phyloP scores from a whole-genome alignment of 2,329 filamentous ascomycete species.

The Cryphonectria naterciae region DNA sequence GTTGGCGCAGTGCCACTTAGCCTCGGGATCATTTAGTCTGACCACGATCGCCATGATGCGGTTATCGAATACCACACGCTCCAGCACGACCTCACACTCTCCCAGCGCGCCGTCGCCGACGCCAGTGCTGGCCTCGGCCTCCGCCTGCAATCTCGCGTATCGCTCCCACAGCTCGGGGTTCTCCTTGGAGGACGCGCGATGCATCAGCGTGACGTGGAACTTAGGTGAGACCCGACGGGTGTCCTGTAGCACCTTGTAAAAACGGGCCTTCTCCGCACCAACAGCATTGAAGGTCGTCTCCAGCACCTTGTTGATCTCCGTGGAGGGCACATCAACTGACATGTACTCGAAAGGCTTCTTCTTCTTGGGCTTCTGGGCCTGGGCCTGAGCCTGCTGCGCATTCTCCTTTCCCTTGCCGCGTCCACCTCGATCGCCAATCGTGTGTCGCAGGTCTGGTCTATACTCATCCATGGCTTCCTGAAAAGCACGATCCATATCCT shows the following conservation, averaged over 20 bases:
- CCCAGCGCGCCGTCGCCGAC: constrained; percentile 60
- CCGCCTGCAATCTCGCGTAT: constrained; percentile 65
- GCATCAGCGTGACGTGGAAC: constrained; percentile 95
- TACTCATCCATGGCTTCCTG: constrained; percentile 76
- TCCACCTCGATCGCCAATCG: constrained; percentile 63
- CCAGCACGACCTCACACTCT: constrained; percentile 65
- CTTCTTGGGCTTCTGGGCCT: constrained; percentile 44
- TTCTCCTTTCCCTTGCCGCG: constrained; percentile 49
- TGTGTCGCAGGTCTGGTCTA: constrained; percentile 74
- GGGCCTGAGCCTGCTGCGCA: constrained; percentile 38
- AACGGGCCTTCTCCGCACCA: constrained; percentile 56
- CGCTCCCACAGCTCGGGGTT: constrained; percentile 75
- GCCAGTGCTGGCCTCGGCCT: constrained; percentile 41
- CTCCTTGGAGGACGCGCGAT: constrained; percentile 66
- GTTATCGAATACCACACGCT: constrained; percentile 80
- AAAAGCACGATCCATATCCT: constrained; percentile 81
- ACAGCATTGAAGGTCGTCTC: constrained; percentile 69
- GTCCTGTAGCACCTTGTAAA: constrained; percentile 78
- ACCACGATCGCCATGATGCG: constrained; percentile 92
- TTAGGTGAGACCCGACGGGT: constrained; percentile 76
- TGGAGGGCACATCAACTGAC: constrained; percentile 51
- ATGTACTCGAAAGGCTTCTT: constrained; percentile 61
- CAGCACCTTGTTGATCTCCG: constrained; percentile 58
- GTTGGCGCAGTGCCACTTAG: constrained; percentile 73
- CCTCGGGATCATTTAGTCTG: constrained; percentile 63